phyloP scores from a whole-genome alignment of 2,329 filamentous ascomycete genomes.

The Simplicillium aogashimaense region DNA sequence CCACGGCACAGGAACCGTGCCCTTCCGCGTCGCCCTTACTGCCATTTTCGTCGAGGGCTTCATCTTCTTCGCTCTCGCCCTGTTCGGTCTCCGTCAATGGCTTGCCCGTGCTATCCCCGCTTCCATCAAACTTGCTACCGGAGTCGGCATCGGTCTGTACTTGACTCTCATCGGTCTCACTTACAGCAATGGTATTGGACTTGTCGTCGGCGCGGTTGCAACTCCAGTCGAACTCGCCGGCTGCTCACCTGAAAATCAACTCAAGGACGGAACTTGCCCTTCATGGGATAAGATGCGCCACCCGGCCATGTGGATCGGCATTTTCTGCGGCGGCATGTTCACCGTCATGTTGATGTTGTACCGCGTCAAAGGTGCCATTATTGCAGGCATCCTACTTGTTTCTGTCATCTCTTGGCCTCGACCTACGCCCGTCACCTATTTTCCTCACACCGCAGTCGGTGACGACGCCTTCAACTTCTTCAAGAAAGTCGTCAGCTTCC shows the following conservation, averaged over 20 bases:
- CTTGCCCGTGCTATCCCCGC: constrained; percentile 73
- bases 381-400: constrained; percentile 72
- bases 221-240: constrained; percentile 71
- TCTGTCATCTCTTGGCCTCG: constrained; percentile 86
- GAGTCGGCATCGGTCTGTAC: constrained; percentile 78
- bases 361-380: constrained; percentile 78
- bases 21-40: constrained; percentile 68
- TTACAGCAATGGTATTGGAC: constrained; percentile 73
- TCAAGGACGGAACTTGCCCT: constrained; percentile 47
- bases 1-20: constrained; percentile 63
- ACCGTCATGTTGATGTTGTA: constrained; percentile 78
- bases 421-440: constrained; percentile 65
- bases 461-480: constrained; percentile 74
- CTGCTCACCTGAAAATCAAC: constrained; percentile 39
- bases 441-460: constrained; percentile 62
- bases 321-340: constrained; percentile 75
- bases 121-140: constrained; percentile 79
- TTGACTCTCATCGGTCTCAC: constrained; percentile 67
- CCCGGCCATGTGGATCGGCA: constrained; percentile 78
- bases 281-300: constrained; percentile 65
- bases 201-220: constrained; percentile 56
- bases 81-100: constrained; percentile 80
- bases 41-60: constrained; percentile 85
- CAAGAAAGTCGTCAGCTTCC: constrained; percentile 78
- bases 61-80: constrained; percentile 70